Evolutionary conservation across 192 early-diverging fungal species (phyloP).

Genomic region (Phlyctochytrium arcticum): DNA sequence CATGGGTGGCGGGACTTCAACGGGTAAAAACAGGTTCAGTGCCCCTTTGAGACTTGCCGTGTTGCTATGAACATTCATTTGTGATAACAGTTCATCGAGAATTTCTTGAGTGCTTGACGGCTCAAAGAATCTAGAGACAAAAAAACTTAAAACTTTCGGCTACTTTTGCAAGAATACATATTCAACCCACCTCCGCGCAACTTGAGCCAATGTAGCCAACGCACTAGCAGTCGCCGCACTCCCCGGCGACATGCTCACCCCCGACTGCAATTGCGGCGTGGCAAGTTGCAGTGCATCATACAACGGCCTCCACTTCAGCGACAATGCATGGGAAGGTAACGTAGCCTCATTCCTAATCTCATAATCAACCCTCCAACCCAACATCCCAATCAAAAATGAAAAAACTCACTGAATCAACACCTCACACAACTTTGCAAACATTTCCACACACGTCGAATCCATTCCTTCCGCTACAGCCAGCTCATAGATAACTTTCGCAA

Average conservation of each 20-base stretch:
- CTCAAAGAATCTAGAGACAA: conserved; percentile 47
- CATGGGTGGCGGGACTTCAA: conserved; percentile 15
- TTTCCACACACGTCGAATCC: conserved; percentile 60
- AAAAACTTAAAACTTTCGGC: not conserved
- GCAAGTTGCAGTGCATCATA: conserved; percentile 57
- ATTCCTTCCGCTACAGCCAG: conserved; percentile 61
- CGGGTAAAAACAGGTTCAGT: conserved; percentile 70
- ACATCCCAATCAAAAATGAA: not conserved
- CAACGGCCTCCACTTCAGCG: conserved; percentile 72
- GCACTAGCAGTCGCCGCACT: conserved; percentile 43
- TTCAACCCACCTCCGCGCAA: conserved; percentile 17
- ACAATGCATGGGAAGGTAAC: conserved; percentile 58
- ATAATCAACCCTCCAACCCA: not conserved
- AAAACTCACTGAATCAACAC: conserved; percentile 64
- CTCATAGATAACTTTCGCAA: conserved; percentile 63
- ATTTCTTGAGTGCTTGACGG: conserved; percentile 64
- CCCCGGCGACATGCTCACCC: conserved; percentile 59
- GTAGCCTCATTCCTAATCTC: conserved; percentile 56
- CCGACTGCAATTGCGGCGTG: conserved; percentile 63
- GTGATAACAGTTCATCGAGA: conserved; percentile 72
- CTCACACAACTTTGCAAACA: conserved; percentile 54
- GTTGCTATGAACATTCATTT: conserved; percentile 65
- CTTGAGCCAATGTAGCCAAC: conserved; percentile 18
- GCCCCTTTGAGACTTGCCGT: conserved; percentile 54
- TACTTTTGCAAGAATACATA: not conserved